Base-by-base conservation (phyloP, 1,284 basidiomycete species). In the Cystobasidiaceae sp. region DNA sequence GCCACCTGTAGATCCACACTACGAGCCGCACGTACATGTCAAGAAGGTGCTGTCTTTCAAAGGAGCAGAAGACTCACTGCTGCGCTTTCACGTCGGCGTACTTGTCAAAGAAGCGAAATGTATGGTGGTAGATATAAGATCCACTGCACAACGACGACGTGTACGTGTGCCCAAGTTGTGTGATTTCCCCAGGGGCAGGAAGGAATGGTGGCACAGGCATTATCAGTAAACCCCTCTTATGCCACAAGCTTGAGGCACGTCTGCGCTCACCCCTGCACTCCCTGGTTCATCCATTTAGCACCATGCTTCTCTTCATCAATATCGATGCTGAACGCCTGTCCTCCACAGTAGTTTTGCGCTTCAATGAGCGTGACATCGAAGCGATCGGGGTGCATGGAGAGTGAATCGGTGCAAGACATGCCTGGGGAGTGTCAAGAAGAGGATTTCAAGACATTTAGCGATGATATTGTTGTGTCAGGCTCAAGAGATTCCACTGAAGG, bases 1-100 rank as follows among this genome's bases (percentile, higher is more conserved):
- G 82, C 83, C 23, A 85, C 83, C 73, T 85, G 83, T 75, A 86
- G 81, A 32, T 81, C 83, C 49, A 86, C 83, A 60, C 81, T 80
- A 23, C 77, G 77, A 39, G 37, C 11, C 37, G 11, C 11, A 11
- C 11, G 37, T n/a, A 39, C n/a, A 39, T n/a, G 37, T 11, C 37
- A n/a, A 11, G n/a, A 39, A 39, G 37, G 37, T n/a, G 11, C n/a
- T 28, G 15, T 41, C 15, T 3, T 3, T 43, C 30, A 7, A 23
- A 25, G 17, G 4, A 45, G 41, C 6, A n/a, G n/a, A 33, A n/a
- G n/a, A 21, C 61, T 46, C 23, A 64, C 61, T 64, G 61, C 44
- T 64, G 61, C 13, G 61, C 61, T 37, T 55, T 39, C 8, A 56
- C 61, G 6, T 64, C 44, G 4, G 61, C 34, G 32, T 64, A 64